These are phyloP conservation scores for Amaranthus tricolor DNA, from an alignment of 179 eudicot species.

Conservation along the genomic window DNA sequence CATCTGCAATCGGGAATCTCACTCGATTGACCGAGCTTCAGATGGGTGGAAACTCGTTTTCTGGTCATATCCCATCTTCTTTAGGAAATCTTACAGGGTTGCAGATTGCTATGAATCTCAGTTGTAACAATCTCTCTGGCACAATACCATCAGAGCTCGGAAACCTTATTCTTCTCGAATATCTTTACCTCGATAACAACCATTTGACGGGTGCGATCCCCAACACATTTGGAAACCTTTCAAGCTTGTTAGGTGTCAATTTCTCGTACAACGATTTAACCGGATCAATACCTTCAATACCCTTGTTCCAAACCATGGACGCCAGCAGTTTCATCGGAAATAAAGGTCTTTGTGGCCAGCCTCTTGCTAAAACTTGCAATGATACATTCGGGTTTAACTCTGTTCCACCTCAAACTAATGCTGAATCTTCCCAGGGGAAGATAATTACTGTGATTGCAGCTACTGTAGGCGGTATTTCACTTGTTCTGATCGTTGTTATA, in stretches of 20 bases:
- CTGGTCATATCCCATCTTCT: conserved; percentile 65
- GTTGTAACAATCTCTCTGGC: conserved; percentile 70
- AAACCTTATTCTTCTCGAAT: conserved; percentile 63
- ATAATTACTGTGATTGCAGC: conserved; percentile 54
- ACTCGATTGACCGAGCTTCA: conserved; percentile 70
- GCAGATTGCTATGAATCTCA: conserved; percentile 83
- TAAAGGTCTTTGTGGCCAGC: conserved; percentile 76
- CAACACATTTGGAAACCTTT: conserved; percentile 61
- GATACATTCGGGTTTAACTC: conserved; percentile 25
- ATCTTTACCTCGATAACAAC: conserved; percentile 70
- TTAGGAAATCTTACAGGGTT: conserved; percentile 67
- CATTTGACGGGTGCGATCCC: conserved; percentile 77
- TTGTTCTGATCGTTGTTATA: conserved; percentile 58
- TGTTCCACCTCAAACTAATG: conserved; percentile 23
- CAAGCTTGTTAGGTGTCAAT: conserved; percentile 73
- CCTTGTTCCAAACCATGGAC: conserved; percentile 69
- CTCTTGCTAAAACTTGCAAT: conserved; percentile 46
- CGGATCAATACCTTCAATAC: conserved; percentile 68
- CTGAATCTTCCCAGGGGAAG: conserved; percentile 45
- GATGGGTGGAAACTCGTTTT: conserved; percentile 78
- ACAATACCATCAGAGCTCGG: conserved; percentile 73
- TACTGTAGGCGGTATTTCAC: conserved; percentile 72
- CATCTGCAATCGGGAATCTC: conserved; percentile 61
- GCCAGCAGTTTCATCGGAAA: conserved; percentile 63
- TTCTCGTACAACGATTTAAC: conserved; percentile 69